phyloP scores from a whole-genome alignment of 331 rosid genomes.

The Malus hybrid region DNA sequence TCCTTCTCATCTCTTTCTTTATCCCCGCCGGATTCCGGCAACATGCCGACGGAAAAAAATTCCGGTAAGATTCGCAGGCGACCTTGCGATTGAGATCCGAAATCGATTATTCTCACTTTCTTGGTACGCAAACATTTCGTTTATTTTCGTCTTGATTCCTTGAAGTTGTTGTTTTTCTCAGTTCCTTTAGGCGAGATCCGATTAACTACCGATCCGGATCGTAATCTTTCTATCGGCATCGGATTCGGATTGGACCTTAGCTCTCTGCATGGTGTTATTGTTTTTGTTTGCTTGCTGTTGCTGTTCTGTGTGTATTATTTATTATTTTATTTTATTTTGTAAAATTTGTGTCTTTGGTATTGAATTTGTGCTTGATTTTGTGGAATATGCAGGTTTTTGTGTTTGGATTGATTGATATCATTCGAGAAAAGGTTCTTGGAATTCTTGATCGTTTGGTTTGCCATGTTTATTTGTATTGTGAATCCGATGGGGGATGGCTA shows the following conservation, averaged over 20 bases:
- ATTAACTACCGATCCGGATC: conserved; percentile 14
- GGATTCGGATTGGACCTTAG: background rate
- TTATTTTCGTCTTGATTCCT: background rate
- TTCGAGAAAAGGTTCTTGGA: conserved; percentile 14
- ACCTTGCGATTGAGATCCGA: conserved; percentile 34
- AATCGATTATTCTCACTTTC: conserved; percentile 13
- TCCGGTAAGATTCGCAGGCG: conserved; percentile 25
- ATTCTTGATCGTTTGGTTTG: conserved; percentile 10
- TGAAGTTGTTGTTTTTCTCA: background rate
- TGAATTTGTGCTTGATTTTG: conserved; percentile 12
- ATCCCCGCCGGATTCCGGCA: conserved; percentile 24
- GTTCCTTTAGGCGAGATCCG: conserved; percentile 25
- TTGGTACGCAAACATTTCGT: conserved; percentile 29
- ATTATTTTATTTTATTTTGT: background rate
- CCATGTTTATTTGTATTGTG: conserved; percentile 21
- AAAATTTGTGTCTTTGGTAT: background rate
- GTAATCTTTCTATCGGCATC: too few species aligned
- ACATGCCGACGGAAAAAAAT: conserved; percentile 25
- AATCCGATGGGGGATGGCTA: background rate
- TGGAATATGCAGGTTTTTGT: conserved; percentile 40
- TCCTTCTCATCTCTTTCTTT: conserved; percentile 4
- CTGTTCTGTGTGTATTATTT: background rate
- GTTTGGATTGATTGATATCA: conserved; percentile 24
- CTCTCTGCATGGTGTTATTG: background rate
- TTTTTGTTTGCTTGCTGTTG: background rate